Conservation (phyloP, 306 rosid species). For the Trifolium repens region DNA sequence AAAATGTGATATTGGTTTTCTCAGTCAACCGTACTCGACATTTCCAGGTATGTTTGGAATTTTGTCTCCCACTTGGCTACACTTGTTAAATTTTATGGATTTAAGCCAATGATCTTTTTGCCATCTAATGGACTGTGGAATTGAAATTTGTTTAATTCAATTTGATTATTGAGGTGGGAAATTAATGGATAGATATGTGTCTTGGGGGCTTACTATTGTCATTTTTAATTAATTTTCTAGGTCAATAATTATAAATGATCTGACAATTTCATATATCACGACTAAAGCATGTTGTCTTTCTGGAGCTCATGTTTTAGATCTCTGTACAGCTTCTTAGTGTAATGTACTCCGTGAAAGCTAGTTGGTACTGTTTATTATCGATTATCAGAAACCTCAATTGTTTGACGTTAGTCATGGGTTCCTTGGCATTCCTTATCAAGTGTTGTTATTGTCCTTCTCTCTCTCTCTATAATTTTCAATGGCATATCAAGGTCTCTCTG, state of each 20-base stretch:
- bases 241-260: neutral
- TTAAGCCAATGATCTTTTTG: slow-evolving; percentile 26
- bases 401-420: neutral
- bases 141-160: neutral
- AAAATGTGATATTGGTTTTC: slow-evolving; percentile 92
- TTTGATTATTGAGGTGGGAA: slow-evolving; percentile 26
- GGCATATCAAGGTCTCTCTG: slow-evolving; percentile 3
- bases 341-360: slow-evolving; percentile 29
- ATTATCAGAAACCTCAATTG: neutral
- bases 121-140: slow-evolving; percentile 24
- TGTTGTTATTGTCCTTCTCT: neutral
- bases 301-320: slow-evolving; percentile 24
- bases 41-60: slow-evolving; percentile 77
- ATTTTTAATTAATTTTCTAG: neutral
- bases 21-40: slow-evolving; percentile 99
- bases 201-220: slow-evolving; percentile 1
- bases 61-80: slow-evolving; percentile 29
- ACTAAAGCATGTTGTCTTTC: slow-evolving; percentile 9
- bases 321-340: slow-evolving; percentile 19
- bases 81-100: slow-evolving; percentile 21
- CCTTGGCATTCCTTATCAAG: slow-evolving; percentile 2
- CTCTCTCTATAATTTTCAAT: neutral
- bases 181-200: neutral
- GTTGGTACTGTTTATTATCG: slow-evolving; percentile 4
- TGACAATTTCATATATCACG: slow-evolving; percentile 12